phyloP scores from a whole-genome alignment of 2,329 filamentous ascomycete species.

The Chaetoscypha palmicola region DNA sequence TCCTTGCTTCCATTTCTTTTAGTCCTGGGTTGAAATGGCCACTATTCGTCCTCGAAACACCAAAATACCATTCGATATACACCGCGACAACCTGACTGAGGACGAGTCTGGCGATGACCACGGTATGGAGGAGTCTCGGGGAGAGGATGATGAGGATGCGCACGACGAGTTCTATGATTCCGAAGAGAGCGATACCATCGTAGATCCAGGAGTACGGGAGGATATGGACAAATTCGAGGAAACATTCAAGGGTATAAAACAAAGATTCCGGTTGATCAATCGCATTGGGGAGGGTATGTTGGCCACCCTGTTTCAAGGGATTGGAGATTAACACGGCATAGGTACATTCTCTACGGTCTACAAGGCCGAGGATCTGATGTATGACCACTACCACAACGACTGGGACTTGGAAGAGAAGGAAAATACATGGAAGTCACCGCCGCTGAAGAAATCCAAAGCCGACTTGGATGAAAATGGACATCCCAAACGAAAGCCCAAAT shows the following conservation, averaged over 20 bases:
- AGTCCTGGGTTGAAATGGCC: conserved; percentile 24
- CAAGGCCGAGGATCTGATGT: conserved; percentile 90
- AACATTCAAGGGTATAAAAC: conserved; percentile 75
- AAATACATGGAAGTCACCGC: conserved; percentile 53
- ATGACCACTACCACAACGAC: conserved; percentile 74
- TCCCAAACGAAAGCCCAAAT: conserved; percentile 54
- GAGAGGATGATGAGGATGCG: conserved; percentile 30
- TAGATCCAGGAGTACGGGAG: conserved; percentile 64
- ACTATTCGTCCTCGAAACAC: conserved; percentile 27
- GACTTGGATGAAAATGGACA: conserved; percentile 27
- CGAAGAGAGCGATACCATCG: conserved; percentile 51
- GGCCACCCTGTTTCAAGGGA: background rate
- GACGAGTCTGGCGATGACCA: conserved; percentile 32
- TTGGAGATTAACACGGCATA: conserved; percentile 33
- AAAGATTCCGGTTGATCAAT: conserved; percentile 85
- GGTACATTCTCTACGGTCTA: conserved; percentile 98
- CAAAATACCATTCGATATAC: conserved; percentile 33
- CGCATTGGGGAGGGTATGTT: conserved; percentile 84
- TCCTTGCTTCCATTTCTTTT: background rate
- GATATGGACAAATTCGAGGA: conserved; percentile 83
- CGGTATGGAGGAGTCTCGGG: conserved; percentile 34
- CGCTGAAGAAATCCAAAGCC: conserved; percentile 46
- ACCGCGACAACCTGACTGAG: conserved; percentile 33
- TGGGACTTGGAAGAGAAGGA: conserved; percentile 72
- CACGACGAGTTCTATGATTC: conserved; percentile 39